Base-by-base conservation (phyloP, 257 asterid genomes). In the Salvia miltiorrhiza region DNA sequence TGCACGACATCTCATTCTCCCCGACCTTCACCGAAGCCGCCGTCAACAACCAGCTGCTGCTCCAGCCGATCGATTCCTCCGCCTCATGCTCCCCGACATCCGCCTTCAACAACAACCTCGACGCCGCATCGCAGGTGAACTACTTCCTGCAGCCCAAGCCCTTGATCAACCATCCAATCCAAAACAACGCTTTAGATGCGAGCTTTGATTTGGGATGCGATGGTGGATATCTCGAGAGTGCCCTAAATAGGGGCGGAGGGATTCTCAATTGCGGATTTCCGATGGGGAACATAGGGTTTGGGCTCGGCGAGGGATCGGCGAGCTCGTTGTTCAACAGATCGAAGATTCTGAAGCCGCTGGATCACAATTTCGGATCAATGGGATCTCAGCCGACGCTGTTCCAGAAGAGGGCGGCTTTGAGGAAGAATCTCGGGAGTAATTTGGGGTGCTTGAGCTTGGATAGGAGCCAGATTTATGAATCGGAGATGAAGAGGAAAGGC, bases 331-430 rank as follows among this genome's bases (percentile, higher is more conserved):
- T 3, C 0, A 83, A 82, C 67, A 81, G 98, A 92, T 78, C 91
- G 23, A 88, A 86, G 71, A 52, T 87, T 57, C 78, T 93, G 3
- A 90, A 93, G 76, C 98, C 98, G 5, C 92, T 92, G 16, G 96
- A 89, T 62, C 74, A 69, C 1, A 88, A 81, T 67, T 86, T 82
- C 32, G 54, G 92, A 72, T 72, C 93, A 33, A 50, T 62, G 71
- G 97, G 95, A 32, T 69, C 92, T 49, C 97, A 84, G 24, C 99
- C 99, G 0, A 93, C 97, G 23, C 87, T 93, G 28, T 93, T 93
- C 21, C 98, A 93, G 32, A 93, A 93, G 63, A 85, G 97, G 86
- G 97, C 98, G 69, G 96, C 98, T 2, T 85, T 85, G 17, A 83
- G 86, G 70, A 86, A 82, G 77, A 86, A 82, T 64, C 67, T 79